Evolutionary conservation across 2,329 filamentous ascomycete genomes (phyloP).

Genomic region (Fusarium stilboides): DNA sequence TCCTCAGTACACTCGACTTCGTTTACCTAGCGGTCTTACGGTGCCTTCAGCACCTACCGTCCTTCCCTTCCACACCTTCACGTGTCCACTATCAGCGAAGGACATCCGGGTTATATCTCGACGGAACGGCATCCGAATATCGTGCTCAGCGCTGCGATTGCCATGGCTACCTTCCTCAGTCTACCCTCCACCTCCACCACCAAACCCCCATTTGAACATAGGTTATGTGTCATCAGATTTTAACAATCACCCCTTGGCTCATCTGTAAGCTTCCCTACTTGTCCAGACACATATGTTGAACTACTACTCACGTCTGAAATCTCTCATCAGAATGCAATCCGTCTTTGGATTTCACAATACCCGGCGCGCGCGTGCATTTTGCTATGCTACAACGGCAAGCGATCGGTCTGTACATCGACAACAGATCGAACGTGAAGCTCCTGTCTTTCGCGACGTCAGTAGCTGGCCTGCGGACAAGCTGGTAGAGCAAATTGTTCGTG

Average conservation of each 20-base stretch:
- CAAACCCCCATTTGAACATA: slow-evolving; percentile 86
- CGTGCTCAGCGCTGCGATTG: slow-evolving; percentile 86
- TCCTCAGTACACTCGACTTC: slow-evolving; percentile 77
- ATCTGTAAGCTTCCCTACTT: slow-evolving; percentile 70
- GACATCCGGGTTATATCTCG: slow-evolving; percentile 96
- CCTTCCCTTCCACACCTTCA: slow-evolving; percentile 97
- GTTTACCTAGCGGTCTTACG: slow-evolving; percentile 79
- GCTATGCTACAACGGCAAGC: slow-evolving; percentile 94
- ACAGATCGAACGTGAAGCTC: slow-evolving; percentile 94
- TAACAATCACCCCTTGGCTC: slow-evolving; percentile 96
- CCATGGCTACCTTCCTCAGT: slow-evolving; percentile 88
- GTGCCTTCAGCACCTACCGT: slow-evolving; percentile 94
- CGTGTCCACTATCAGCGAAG: slow-evolving; percentile 90
- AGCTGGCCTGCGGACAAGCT: slow-evolving; percentile 87
- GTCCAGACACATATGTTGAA: not conserved
- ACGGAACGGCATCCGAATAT: slow-evolving; percentile 93
- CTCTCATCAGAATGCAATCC: slow-evolving; percentile 83
- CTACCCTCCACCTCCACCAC: slow-evolving; percentile 87
- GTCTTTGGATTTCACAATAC: slow-evolving; percentile 93
- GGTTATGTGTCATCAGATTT: slow-evolving; percentile 99
- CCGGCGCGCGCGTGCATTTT: slow-evolving; percentile 83
- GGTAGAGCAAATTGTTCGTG: slow-evolving; percentile 86
- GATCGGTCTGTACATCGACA: slow-evolving; percentile 90
- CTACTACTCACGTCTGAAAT: slow-evolving; percentile 14
- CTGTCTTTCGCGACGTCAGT: slow-evolving; percentile 91